These are phyloP conservation scores for Spathaspora girioi DNA, from an alignment of 805 yeast species.

Conservation along the genomic window DNA sequence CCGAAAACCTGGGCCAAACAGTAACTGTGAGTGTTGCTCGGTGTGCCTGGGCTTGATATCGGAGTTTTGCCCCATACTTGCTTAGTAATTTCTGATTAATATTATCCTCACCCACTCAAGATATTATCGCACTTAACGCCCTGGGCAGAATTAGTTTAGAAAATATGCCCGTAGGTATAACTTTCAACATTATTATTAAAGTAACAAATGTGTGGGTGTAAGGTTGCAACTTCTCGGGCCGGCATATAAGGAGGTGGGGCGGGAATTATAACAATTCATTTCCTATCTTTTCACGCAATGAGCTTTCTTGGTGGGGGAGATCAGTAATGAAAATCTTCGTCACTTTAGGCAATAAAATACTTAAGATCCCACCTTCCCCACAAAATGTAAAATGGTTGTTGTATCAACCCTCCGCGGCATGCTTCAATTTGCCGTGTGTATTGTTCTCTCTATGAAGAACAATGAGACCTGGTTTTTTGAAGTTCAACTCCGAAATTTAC, in stretches of 20 bases:
- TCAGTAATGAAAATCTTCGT: not conserved
- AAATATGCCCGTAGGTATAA: not conserved
- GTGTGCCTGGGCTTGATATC: not conserved
- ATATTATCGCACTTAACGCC: not conserved
- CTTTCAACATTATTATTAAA: not conserved
- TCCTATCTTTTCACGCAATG: not conserved
- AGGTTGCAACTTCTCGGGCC: not conserved
- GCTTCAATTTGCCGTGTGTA: not conserved
- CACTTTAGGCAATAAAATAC: not conserved
- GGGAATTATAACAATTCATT: not conserved
- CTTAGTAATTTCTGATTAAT: not conserved
- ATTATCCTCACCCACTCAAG: not conserved
- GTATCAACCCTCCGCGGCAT: not conserved
- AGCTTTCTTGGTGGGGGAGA: not conserved
- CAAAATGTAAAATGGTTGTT: not conserved
- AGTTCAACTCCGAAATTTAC: no score
- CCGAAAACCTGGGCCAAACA: no score
- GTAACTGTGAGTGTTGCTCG: not conserved
- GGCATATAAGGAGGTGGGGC: not conserved
- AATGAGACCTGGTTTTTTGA: not conserved
- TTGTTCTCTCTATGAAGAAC: not conserved
- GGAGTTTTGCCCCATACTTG: not conserved
- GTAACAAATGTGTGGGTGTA: not conserved
- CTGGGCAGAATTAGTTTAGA: not conserved
- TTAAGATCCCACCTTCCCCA: not conserved